Base-by-base conservation (phyloP, 176 grass and related monocot species). In the Rhynchospora breviuscula region DNA sequence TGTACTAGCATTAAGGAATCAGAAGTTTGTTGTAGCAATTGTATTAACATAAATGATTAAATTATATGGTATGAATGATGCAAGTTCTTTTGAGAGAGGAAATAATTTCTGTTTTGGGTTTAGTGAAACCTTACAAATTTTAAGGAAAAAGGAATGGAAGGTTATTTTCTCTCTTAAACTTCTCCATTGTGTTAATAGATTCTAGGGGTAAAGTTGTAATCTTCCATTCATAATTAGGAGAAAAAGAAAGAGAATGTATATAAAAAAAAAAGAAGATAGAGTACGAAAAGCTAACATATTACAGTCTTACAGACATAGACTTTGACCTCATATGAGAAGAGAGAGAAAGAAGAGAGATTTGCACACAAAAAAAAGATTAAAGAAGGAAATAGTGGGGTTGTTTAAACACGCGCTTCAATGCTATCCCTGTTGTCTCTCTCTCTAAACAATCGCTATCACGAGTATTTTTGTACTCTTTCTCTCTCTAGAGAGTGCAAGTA, bases 251-350 rank as follows among this genome's bases (percentile, higher is more conserved):
- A 76, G 47, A 67, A 73, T 82, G 79, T 77, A 29, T 31, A 81
- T 31, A 56, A 81, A 87, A 47, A 87, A 85, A 69, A 59, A 44
- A 51, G 53, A 15, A 67, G 45, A 48, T 22, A 56, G 21, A 70
- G 88, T 88, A 90, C 91, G 88, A 79, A 54, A 88, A 68, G 67
- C 84, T 48, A 61, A 48, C 18, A 15, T 70, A 21, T 9, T 61
- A 75, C 71, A 85, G 71, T 47, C 84, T 9, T 61, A 75, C 71
- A 85, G 71, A 54, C 84, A 73, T 83, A 81, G 63, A 61, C 56
- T 89, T 88, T 88, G 91, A 90, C 88, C 86, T 88, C 60, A 44
- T 65, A 47, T 51, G 70, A 61, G 59, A 29, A 2, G 14, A 46
- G 35, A 52, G 43, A 47, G 6, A 59, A 26, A 65, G 54, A 59